Conservation (phyloP, 371 early-diverging fungal species). For the Dentiscutata heterogama region DNA sequence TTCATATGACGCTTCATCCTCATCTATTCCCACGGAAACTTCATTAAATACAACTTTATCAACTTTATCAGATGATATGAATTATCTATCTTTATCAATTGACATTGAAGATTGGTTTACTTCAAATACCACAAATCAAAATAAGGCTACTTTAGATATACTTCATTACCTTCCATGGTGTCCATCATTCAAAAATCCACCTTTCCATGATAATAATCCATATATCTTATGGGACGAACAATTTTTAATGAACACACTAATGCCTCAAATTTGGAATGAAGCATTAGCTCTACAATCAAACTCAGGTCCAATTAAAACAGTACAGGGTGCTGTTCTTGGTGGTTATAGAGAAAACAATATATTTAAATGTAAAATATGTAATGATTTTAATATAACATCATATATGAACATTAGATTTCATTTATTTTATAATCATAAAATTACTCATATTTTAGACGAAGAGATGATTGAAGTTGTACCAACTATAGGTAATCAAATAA, state of each 20-base stretch:
- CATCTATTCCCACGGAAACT: too few species aligned
- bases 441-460: neutral
- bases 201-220: constrained; percentile 33
- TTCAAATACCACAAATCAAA: too few species aligned
- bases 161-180: constrained; percentile 17
- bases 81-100: too few species aligned
- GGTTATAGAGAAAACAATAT: neutral
- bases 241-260: neutral
- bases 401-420: constrained; percentile 2
- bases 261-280: constrained; percentile 13
- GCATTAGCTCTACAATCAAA: neutral
- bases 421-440: neutral
- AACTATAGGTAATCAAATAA: too few species aligned
- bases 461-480: constrained; percentile 11
- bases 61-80: too few species aligned
- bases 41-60: too few species aligned
- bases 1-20: too few species aligned
- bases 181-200: constrained; percentile 20
- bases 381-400: neutral
- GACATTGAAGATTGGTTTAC: too few species aligned
- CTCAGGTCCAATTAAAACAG: neutral
- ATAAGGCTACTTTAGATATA: too few species aligned
- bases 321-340: neutral
- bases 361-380: constrained; percentile 30
- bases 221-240: constrained; percentile 17